Percentiles rank a stretch among this genome's conserved stretches.
Evolutionary conservation across 345 rosid genomes (phyloP).

Genomic region (Bruguiera gymnorhiza): DNA sequence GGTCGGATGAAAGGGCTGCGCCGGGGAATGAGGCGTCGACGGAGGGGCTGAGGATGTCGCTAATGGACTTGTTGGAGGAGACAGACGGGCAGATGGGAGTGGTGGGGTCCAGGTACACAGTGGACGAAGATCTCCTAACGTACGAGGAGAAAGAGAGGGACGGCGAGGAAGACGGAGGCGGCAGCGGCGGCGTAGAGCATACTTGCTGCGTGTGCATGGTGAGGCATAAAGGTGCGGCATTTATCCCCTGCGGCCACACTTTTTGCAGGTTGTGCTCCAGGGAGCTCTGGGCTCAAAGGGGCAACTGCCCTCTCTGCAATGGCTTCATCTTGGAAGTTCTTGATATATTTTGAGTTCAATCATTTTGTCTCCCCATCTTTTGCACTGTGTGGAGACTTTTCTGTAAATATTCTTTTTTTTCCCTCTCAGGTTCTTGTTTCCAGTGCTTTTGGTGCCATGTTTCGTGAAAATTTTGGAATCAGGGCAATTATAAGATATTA

Average conservation of each 20-base stretch:
- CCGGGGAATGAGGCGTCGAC: conserved; percentile 18
- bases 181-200: conserved; percentile 38
- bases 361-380: too few relatives aligned
- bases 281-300: conserved; percentile 87
- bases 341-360: conserved; percentile 49
- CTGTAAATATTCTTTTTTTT: neutral
- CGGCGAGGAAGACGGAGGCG: conserved; percentile 27
- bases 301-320: conserved; percentile 88
- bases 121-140: conserved; percentile 26
- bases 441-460: neutral
- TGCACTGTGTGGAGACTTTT: neutral
- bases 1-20: conserved; percentile 8
- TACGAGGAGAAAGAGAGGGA: conserved; percentile 39
- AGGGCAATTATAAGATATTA: too few relatives aligned
- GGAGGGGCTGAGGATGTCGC: conserved; percentile 55
- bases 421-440: neutral
- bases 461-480: too few relatives aligned
- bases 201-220: conserved; percentile 84
- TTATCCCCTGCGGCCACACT: conserved; percentile 88
- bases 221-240: conserved; percentile 78
- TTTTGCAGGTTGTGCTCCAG: conserved; percentile 90
- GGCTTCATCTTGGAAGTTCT: conserved; percentile 73
- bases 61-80: conserved; percentile 87
- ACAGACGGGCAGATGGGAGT: conserved; percentile 67
- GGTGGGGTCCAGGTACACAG: conserved; percentile 51